phyloP scores from a whole-genome alignment of 345 rosid genomes.

The Durio zibethinus region DNA sequence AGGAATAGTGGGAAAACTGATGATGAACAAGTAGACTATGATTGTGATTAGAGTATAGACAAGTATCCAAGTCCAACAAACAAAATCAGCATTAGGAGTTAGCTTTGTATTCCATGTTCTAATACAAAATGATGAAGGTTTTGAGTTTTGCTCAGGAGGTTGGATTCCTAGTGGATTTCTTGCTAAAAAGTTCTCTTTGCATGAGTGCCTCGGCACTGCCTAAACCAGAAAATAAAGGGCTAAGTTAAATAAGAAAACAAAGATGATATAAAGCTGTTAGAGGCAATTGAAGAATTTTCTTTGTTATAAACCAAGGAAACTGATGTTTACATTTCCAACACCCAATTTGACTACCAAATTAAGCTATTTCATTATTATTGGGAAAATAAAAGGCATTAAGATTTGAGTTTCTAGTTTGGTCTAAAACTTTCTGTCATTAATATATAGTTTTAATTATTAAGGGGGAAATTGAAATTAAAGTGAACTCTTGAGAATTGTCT shows the following conservation, averaged over 20 bases:
- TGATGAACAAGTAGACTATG: slow-evolving; percentile 44
- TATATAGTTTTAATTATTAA: neutral
- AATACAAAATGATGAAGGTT: slow-evolving; percentile 43
- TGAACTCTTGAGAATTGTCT: neutral
- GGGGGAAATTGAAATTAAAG: neutral
- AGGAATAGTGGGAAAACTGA: neutral
- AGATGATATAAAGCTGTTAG: too few relatives aligned
- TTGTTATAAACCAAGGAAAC: neutral
- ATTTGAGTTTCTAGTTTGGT: neutral
- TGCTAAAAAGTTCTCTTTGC: neutral
- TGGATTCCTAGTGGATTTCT: slow-evolving; percentile 35
- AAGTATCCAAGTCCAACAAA: slow-evolving; percentile 41
- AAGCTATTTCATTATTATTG: neutral
- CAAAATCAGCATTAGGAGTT: slow-evolving; percentile 23
- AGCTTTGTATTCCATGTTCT: slow-evolving; percentile 33
- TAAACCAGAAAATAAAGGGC: neutral
- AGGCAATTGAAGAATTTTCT: too few relatives aligned
- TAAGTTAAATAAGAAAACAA: neutral
- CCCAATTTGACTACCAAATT: neutral
- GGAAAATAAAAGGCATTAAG: neutral
- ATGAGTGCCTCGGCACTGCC: neutral
- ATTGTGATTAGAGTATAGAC: slow-evolving; percentile 31
- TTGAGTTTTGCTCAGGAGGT: slow-evolving; percentile 38
- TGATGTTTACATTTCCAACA: neutral
- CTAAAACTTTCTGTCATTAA: neutral